Percentiles rank a stretch among this genome's conserved stretches.
Conservation (phyloP, 139 green algal species). For the Mesotaenium endlicherianum region DNA sequence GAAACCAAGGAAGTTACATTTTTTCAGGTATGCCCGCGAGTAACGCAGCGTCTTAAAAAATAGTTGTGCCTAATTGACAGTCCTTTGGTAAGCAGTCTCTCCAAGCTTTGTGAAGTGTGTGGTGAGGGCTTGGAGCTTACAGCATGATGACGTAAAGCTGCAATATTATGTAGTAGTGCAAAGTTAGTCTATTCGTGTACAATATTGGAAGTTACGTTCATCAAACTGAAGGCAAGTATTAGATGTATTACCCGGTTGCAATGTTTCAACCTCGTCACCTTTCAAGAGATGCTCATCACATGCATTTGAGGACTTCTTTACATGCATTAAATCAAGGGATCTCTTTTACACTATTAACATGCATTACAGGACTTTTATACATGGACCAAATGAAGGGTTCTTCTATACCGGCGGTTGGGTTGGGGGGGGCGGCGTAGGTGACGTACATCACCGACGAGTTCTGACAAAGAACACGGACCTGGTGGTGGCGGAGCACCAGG, state of each 20-base stretch:
- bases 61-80: too few relatives aligned
- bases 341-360: too few relatives aligned
- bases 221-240: too few relatives aligned
- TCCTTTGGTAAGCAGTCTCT: too few relatives aligned
- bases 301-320: background rate
- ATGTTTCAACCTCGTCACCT: background rate
- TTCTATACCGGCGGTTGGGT: too few relatives aligned
- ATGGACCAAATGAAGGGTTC: too few relatives aligned
- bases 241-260: background rate
- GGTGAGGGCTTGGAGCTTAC: background rate
- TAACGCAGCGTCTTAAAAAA: too few relatives aligned
- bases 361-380: too few relatives aligned
- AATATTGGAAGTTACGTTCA: background rate
- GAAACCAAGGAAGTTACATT: background rate
- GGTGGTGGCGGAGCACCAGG: conserved; percentile 93
- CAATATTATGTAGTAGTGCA: background rate
- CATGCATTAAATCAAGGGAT: background rate
- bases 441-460: conserved; percentile 55
- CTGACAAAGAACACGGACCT: conserved; percentile 87
- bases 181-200: background rate
- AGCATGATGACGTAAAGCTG: background rate
- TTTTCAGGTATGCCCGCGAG: background rate
- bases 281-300: background rate
- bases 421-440: too few relatives aligned
- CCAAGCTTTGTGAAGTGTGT: background rate